Base-by-base conservation (phyloP, 23 red algal species). In the Gracilaria vermiculophylla region DNA sequence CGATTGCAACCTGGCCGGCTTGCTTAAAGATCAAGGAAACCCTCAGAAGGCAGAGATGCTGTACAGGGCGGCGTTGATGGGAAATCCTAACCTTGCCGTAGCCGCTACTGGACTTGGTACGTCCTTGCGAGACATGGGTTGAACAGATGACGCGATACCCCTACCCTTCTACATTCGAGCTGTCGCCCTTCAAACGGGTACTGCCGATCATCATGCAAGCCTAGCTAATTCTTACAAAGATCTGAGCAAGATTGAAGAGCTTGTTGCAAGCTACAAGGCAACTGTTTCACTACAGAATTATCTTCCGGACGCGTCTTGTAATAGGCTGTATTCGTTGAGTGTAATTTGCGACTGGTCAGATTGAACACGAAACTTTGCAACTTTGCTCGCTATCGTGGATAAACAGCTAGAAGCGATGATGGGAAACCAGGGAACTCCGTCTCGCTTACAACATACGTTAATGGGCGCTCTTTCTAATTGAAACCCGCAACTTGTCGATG, bases 191-290 rank as follows among this genome's bases (percentile, higher is more conserved):
- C 77, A 81, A 76, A 76, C 88, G 29, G 77, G 73, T 41, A 62
- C 77, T 36, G 88, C 88, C 42, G 88, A 82, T 61, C 78, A 81
- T 57, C 88, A 81, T 53, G 77, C 78, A 0, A 82, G 72, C 32
- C 45, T 91, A 56, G 88, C 88, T 9, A 91, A 91, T 76, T 82
- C 76, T 11, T 82, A 82, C 76, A 91, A 91, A 60, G 88, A 91
- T 49, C 47, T 81, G 16, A 82, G 72, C 48, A 54, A 40, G 41
- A 82, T 91, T 70, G 88, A 82, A 28, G 88, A 91, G 39, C 75
- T 62, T 17, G 78, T 91, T 35, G 57, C 20, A 19, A 82, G 62
- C 27, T 91, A 91, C 39, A 43, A 82, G 51, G 76, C 77, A 14
- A 77, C 88, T 36, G 60, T 91, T 17, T 70, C 76, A 54, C 51